Evolutionary conservation across 2,329 filamentous ascomycete genomes (phyloP).

Genomic region (Macrophomina tecta): DNA sequence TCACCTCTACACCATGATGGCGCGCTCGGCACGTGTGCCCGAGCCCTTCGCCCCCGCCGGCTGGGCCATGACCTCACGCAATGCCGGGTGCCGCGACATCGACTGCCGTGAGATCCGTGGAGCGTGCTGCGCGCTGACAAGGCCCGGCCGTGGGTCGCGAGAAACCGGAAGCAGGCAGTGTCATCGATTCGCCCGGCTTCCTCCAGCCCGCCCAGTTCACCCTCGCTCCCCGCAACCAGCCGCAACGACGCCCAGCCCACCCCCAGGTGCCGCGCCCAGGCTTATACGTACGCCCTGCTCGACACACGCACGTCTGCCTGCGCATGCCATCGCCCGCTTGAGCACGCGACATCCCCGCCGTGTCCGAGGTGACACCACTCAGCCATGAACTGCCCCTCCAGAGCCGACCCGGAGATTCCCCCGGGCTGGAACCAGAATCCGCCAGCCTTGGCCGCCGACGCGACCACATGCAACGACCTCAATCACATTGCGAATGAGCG

Average conservation of each 20-base stretch:
- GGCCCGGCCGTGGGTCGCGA: constrained; percentile 7
- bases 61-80: not conserved
- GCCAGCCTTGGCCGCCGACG: constrained; percentile 61
- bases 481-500: constrained; percentile 66
- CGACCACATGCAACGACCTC: constrained; percentile 67
- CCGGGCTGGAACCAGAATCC: constrained; percentile 68
- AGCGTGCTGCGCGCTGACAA: not conserved
- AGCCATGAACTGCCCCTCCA: constrained; percentile 71
- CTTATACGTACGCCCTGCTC: not conserved
- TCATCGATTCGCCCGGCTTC: constrained; percentile 4
- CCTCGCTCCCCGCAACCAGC: constrained; percentile 21
- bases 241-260: not conserved
- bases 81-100: not conserved
- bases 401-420: constrained; percentile 61
- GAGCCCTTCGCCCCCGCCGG: not conserved
- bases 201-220: constrained; percentile 2
- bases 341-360: not conserved
- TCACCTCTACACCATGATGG: constrained; percentile 12
- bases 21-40: constrained; percentile 11
- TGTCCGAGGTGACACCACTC: constrained; percentile 4
- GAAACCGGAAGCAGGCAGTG: constrained; percentile 16
- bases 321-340: no score
- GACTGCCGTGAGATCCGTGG: not conserved
- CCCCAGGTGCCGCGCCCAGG: constrained; percentile 12
- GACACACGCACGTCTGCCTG: not conserved